Evolutionary conservation across 139 green algal genomes (phyloP), one percentile per base, ranked within the genome.

Genomic region (Zygnema cylindricum): DNA sequence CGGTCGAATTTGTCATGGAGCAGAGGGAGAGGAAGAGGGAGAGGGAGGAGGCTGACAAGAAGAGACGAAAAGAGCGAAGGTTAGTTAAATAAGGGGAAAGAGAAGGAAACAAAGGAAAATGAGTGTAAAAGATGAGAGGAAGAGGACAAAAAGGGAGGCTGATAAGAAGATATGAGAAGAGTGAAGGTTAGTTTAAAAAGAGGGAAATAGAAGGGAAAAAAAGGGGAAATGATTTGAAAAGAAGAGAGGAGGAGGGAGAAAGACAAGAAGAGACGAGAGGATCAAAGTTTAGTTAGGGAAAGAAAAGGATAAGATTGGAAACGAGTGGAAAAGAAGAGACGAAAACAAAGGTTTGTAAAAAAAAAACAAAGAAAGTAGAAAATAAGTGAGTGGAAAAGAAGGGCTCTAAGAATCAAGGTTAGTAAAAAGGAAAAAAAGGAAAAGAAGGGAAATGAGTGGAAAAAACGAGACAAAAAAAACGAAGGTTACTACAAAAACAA

Each of bases 1-100:
- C 94, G 0, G 82, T 92, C 22, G 71, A 84, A 36, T 96, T 96
- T 89, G 82, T 94, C 25, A 54, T 89, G 43, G 85, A 76, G 33
- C 63, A 90, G 55, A 39, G 81, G 43, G 43, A 82, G 81, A 42
- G 57, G 25, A 43, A 0, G 81, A 41, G 22, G n/a, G 39, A 85
- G 81, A 69, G 82, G 81, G 25, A 1, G 84, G 32, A 75, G 84
- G 86, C 85, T 3, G 79, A 90, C 55, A 1, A 2, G 23, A 49
- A 41, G n/a, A 42, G 21, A 75, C 7, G 75, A 7, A 16, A 1
- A 40, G 69, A 89, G 21, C 84, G 84, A 36, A 89, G 84, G 84
- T 89, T 21, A 75, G 30, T 54, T 42, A 16, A 11, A 16, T 42
- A 16, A 11, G 49, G 49, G 49, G 49, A 16, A 63, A 63, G 7